These are phyloP conservation scores for Ananas comosus DNA, from an alignment of 176 grass and related monocot species.

Conservation along the genomic window DNA sequence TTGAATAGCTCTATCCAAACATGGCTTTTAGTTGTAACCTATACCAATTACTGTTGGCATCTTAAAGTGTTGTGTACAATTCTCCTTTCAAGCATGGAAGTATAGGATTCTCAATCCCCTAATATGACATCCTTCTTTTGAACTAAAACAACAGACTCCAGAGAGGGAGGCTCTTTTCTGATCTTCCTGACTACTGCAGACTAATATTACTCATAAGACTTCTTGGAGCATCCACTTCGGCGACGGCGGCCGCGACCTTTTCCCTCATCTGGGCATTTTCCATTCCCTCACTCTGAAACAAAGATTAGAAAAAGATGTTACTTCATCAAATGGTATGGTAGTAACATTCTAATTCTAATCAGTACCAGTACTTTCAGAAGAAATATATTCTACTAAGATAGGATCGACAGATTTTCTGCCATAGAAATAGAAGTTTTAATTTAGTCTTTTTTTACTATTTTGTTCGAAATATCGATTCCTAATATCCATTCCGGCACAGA, in stretches of 20 bases:
- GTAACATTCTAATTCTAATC: not conserved
- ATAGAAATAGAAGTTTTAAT: no score
- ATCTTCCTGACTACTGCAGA: not conserved
- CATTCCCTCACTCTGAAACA: conserved; percentile 8
- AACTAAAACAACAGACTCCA: not conserved
- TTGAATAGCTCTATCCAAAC: no score
- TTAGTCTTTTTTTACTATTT: no score
- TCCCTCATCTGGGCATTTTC: conserved; percentile 9
- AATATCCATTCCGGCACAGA: no score
- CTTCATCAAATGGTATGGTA: not conserved
- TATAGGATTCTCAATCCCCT: no score
- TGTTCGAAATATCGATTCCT: no score
- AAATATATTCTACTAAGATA: not conserved
- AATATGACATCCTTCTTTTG: no score
- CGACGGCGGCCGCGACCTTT: conserved; percentile 4
- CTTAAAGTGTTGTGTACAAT: no score
- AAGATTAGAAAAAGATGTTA: not conserved
- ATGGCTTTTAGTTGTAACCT: no score
- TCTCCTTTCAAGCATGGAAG: no score
- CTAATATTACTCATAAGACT: conserved; percentile 6
- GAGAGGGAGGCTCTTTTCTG: not conserved
- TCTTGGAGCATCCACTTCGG: not conserved
- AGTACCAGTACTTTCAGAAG: not conserved
- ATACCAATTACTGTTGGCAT: no score
- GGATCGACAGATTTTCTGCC: not conserved